Conservation (phyloP, 2,329 filamentous ascomycete genomes). For the Clonostachys sp. region DNA sequence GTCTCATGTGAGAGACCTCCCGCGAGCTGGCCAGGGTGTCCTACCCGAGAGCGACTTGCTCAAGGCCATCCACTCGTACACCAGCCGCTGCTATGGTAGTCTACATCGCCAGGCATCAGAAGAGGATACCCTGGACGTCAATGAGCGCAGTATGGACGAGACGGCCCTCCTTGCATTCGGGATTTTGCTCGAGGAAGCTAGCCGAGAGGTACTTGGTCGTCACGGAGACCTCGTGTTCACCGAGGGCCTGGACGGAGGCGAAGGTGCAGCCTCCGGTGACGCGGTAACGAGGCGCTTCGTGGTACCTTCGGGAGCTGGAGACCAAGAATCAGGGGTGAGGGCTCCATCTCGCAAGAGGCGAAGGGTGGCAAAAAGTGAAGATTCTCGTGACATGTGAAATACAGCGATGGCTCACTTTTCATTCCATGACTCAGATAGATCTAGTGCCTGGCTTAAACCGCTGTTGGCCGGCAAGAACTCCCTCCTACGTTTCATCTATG, state of each 20-base stretch:
- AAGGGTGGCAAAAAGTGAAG: too few species aligned
- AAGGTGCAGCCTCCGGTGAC: background rate
- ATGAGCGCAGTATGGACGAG: slow-evolving; percentile 68
- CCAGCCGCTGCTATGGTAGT: slow-evolving; percentile 56
- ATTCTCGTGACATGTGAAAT: too few species aligned
- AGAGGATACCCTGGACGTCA: slow-evolving; percentile 23
- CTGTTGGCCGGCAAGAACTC: too few species aligned
- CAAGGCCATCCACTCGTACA: slow-evolving; percentile 63
- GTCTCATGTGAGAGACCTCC: slow-evolving; percentile 52
- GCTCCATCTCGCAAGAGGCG: too few species aligned
- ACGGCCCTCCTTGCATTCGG: slow-evolving; percentile 73
- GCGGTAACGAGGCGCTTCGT: too few species aligned
- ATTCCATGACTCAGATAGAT: too few species aligned
- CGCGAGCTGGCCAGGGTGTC: slow-evolving; percentile 30
- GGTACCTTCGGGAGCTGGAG: too few species aligned
- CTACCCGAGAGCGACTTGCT: slow-evolving; percentile 68
- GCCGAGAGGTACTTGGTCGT: slow-evolving; percentile 54
- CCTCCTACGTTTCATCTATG: too few species aligned
- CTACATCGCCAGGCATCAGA: background rate
- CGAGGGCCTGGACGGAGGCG: slow-evolving; percentile 35
- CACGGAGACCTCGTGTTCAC: slow-evolving; percentile 69
- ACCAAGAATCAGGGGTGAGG: too few species aligned
- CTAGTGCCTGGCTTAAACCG: too few species aligned
- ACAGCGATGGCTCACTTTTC: too few species aligned
- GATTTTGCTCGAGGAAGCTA: slow-evolving; percentile 69